phyloP scores from a whole-genome alignment of 83 land plant genomes.

The Isoetes engelmannii region DNA sequence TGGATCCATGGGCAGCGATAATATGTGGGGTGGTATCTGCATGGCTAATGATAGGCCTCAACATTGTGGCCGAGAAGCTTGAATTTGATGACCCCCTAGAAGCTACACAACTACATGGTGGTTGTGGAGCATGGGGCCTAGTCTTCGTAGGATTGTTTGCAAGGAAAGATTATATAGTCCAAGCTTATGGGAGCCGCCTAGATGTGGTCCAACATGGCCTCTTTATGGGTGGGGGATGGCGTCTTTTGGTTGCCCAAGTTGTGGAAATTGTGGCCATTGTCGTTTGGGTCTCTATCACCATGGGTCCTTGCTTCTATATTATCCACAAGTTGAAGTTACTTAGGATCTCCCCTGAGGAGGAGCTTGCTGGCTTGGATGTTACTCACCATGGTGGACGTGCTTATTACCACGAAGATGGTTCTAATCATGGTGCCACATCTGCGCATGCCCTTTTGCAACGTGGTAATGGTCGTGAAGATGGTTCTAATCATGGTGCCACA shows the following conservation, averaged over 20 bases:
- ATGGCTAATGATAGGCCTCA: slow-evolving; percentile 47
- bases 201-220: slow-evolving; percentile 34
- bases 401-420: slow-evolving; percentile 43
- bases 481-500: too few species aligned
- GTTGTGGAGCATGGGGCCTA: slow-evolving; percentile 75
- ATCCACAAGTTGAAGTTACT: slow-evolving; percentile 44
- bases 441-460: too few species aligned
- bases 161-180: slow-evolving; percentile 41
- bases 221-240: slow-evolving; percentile 73
- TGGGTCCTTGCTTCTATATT: slow-evolving; percentile 55
- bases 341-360: slow-evolving; percentile 55
- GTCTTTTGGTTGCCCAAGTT: slow-evolving; percentile 67
- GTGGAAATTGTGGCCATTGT: slow-evolving; percentile 45
- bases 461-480: too few species aligned
- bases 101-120: slow-evolving; percentile 72
- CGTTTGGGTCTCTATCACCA: slow-evolving; percentile 60
- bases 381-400: slow-evolving; percentile 71
- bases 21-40: slow-evolving; percentile 67
- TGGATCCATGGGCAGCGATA: slow-evolving; percentile 67
- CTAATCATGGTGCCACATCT: slow-evolving; percentile 5
- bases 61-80: slow-evolving; percentile 41
- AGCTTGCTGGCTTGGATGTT: slow-evolving; percentile 62
- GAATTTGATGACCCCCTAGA: slow-evolving; percentile 54
- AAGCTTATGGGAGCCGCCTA: slow-evolving; percentile 34
- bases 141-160: slow-evolving; percentile 65